A percentile compares a stretch with the other conserved stretches of the same genome.
Conservation (phyloP, 495 filamentous ascomycete genomes). For the Oleoguttula mirabilis region DNA sequence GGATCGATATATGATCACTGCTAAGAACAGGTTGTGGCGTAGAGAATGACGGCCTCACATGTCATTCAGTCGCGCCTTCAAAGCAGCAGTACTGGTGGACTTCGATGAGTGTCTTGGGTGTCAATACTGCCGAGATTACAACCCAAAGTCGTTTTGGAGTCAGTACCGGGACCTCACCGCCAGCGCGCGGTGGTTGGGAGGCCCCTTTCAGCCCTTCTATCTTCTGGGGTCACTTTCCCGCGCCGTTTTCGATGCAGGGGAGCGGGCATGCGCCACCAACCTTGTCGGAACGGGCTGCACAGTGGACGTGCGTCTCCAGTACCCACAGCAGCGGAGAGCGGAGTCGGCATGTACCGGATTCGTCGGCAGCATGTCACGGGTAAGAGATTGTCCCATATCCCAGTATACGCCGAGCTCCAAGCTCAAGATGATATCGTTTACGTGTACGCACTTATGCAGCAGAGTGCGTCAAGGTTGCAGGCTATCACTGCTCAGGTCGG, state of each 20-base stretch:
- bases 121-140: too few species aligned
- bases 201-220: background rate
- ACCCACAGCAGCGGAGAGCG: background rate
- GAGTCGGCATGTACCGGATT: too few species aligned
- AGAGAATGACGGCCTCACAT: too few species aligned
- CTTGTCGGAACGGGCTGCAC: background rate
- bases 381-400: slow-evolving; percentile 3
- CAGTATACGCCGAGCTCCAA: too few species aligned
- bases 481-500: slow-evolving; percentile 6
- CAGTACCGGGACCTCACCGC: background rate
- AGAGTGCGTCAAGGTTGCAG: slow-evolving; percentile 3
- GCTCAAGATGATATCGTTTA: too few species aligned
- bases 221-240: background rate
- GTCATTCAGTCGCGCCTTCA: too few species aligned
- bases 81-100: too few species aligned
- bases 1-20: background rate
- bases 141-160: too few species aligned
- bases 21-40: too few species aligned
- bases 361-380: background rate
- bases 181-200: background rate
- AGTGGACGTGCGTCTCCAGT: too few species aligned
- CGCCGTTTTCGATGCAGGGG: background rate
- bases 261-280: background rate
- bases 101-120: too few species aligned
- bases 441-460: too few species aligned